Evolutionary conservation across 495 filamentous ascomycete genomes (phyloP).

Genomic region (Xylaria cubensis): DNA sequence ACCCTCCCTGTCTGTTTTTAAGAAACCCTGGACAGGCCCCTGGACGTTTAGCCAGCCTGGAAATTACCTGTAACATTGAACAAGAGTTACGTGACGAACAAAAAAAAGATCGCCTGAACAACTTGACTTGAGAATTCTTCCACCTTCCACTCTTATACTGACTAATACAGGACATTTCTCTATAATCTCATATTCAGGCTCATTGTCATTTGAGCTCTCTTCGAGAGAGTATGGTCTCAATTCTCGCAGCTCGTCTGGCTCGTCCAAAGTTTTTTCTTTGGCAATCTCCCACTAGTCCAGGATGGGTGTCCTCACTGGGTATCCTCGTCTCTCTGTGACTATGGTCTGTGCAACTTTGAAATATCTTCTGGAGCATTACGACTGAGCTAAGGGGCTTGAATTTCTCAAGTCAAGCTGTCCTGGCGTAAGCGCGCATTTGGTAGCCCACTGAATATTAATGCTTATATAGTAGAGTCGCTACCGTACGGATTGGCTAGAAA

Average conservation of each 20-base stretch:
- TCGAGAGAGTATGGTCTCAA: background rate
- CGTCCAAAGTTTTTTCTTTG: background rate
- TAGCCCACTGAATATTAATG: background rate
- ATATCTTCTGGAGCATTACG: background rate
- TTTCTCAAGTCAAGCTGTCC: conserved; percentile 8
- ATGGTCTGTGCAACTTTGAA: background rate
- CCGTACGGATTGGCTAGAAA: background rate
- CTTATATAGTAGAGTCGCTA: background rate
- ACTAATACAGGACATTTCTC: background rate
- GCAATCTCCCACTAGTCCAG: background rate
- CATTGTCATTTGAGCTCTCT: background rate
- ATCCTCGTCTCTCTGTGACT: background rate
- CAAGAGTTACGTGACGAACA: background rate
- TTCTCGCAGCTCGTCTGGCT: background rate
- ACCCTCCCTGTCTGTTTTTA: too few species aligned
- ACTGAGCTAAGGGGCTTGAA: conserved; percentile 9
- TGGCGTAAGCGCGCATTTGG: conserved; percentile 12
- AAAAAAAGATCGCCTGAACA: background rate
- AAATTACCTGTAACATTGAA: background rate
- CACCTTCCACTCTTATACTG: background rate
- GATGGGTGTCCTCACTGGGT: background rate
- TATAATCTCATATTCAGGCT: background rate
- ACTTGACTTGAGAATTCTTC: conserved; percentile 8
- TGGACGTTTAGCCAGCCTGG: background rate
- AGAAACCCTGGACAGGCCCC: too few species aligned